These are phyloP conservation scores for Carex arenaria DNA, from an alignment of 202 grass and related monocot species.

Conservation along the genomic window DNA sequence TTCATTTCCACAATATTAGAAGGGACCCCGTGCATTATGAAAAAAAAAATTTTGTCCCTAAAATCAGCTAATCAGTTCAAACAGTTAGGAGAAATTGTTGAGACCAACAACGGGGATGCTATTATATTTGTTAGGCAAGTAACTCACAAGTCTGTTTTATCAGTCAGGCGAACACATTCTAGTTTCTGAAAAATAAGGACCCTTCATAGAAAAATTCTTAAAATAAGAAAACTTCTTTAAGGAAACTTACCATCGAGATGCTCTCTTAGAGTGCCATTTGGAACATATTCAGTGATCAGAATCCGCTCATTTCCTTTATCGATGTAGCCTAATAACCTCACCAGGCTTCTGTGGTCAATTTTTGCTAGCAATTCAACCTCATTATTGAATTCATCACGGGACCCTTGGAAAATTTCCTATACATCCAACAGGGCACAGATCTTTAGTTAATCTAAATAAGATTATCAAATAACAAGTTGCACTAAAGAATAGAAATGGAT, in stretches of 20 bases:
- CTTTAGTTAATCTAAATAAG: background rate
- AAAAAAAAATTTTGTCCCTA: background rate
- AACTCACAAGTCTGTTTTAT: background rate
- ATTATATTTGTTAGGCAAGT: background rate
- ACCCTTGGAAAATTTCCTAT: constrained; percentile 73
- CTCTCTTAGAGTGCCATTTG: constrained; percentile 95
- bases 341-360: constrained; percentile 89
- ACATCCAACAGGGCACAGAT: constrained; percentile 7
- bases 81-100: background rate
- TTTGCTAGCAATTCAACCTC: constrained; percentile 90
- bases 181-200: background rate
- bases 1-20: background rate
- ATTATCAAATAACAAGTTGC: constrained; percentile 1
- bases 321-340: constrained; percentile 78
- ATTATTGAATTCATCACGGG: constrained; percentile 79
- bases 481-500: background rate
- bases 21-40: background rate
- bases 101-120: background rate
- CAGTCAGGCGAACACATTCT: background rate
- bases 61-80: background rate
- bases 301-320: constrained; percentile 93
- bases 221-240: constrained; percentile 10
- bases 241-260: constrained; percentile 77
- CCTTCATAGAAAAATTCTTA: background rate
- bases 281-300: constrained; percentile 81